Evolutionary conservation across 1,139 yeast species (phyloP), one percentile per base, ranked within the genome.

Genomic region (Kodamaea derodonti): DNA sequence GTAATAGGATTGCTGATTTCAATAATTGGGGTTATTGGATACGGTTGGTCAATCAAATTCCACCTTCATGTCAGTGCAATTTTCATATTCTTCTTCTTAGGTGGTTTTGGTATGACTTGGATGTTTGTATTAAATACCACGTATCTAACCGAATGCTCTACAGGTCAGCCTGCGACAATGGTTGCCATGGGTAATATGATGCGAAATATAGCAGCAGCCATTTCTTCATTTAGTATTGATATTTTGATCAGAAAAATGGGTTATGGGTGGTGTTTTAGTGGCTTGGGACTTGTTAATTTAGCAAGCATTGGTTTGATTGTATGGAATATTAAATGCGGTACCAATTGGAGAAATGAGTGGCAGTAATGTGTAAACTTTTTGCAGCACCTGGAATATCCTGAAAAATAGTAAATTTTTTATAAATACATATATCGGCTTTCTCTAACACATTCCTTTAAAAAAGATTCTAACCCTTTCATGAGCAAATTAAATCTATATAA

Each of bases 101-200:
- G 62, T 29, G 79, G 80, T 0, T 71, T 74, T 48, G 81, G 82
- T 4, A 65, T 75, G 67, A 70, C 81, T 0, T 76, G 80, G 76
- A 74, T 75, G 14, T 73, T 75, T 45, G 73, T 74, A n/a, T 68
- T 76, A 2, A 72, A 72, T 11, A 75, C 79, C 35, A 73, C 83
- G 0, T 77, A 75, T 46, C 52, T 76, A 34, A 70, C 81, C 1
- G 83, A 77, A 42, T 62, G 77, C 34, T 56, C 75, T 8, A 60
- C 70, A 2, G 70, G 67, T 1, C 73, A 71, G 40, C 76, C 80
- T 1, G 78, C 82, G 1, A 65, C 79, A 0, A 63, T 71, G 39
- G 78, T 77, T 10, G 80, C 84, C 0, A 56, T 77, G 36, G 78
- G 78, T 1, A 75, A 78, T 40, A 58, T 73, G 38, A 66, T 74